phyloP scores from a whole-genome alignment of 306 rosid species.

The Parietaria judaica region DNA sequence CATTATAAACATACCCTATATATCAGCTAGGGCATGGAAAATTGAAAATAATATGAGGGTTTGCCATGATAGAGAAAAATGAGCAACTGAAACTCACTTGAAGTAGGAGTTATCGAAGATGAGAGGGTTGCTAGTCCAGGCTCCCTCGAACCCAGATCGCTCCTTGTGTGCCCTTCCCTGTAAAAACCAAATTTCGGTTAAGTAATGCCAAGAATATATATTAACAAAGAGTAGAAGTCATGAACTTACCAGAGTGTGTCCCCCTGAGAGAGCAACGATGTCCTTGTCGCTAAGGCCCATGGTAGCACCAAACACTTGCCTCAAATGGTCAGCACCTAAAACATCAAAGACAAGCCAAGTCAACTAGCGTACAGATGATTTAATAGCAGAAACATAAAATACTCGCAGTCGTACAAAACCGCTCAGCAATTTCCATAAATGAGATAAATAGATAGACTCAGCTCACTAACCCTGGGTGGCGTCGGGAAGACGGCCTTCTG shows the following conservation, averaged over 20 bases:
- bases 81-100: slow-evolving; percentile 30
- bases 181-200: neutral
- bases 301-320: slow-evolving; percentile 56
- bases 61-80: neutral
- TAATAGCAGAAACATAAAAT: neutral
- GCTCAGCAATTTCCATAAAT: neutral
- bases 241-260: slow-evolving; percentile 65
- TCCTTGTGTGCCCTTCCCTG: slow-evolving; percentile 98
- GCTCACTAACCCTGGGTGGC: slow-evolving; percentile 57
- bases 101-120: slow-evolving; percentile 87
- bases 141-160: slow-evolving; percentile 97
- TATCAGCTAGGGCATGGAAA: too few relatives aligned
- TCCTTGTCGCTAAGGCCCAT: slow-evolving; percentile 93
- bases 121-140: slow-evolving; percentile 89
- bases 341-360: neutral
- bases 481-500: slow-evolving; percentile 91
- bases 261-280: slow-evolving; percentile 94
- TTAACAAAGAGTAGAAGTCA: too few relatives aligned
- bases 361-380: neutral
- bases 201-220: neutral
- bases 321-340: slow-evolving; percentile 81
- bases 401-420: neutral
- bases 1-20: too few relatives aligned
- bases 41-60: neutral
- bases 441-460: too few relatives aligned